These are phyloP conservation scores for Diaporthe nobilis DNA, from an alignment of 2,329 filamentous ascomycete genomes.

Conservation along the genomic window DNA sequence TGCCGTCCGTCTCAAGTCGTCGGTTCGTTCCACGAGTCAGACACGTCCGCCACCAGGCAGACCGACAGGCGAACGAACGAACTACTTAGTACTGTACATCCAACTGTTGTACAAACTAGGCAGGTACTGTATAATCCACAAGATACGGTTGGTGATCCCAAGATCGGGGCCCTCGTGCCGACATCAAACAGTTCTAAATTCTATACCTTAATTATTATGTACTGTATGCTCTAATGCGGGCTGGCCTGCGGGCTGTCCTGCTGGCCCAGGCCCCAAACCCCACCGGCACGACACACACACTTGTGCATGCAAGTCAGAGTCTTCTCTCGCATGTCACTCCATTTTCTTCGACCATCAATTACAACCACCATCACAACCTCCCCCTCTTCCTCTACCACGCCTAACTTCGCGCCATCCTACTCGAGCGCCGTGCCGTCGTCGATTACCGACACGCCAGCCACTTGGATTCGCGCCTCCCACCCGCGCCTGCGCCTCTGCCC, in stretches of 20 bases:
- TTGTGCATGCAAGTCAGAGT: background rate
- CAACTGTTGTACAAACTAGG: background rate
- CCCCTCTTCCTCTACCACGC: background rate
- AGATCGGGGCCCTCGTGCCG: conserved; percentile 17
- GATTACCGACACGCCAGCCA: background rate
- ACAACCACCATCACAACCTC: background rate
- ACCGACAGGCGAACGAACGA: background rate
- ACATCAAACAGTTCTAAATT: conserved; percentile 17
- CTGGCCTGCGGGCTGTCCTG: background rate
- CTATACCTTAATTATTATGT: background rate
- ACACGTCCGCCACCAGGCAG: background rate
- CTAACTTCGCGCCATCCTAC: conserved; percentile 9
- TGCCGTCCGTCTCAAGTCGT: conserved; percentile 29
- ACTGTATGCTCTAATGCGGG: background rate
- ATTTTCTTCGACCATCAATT: background rate
- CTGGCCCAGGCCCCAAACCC: background rate
- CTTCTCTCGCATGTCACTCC: background rate
- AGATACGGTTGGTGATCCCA: conserved; percentile 14
- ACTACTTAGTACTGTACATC: background rate
- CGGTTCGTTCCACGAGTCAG: conserved; percentile 21
- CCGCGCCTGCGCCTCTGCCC: background rate
- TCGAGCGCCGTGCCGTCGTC: background rate
- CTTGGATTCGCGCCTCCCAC: background rate
- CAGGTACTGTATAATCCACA: background rate
- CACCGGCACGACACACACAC: conserved; percentile 1